Percentiles rank a stretch among this genome's conserved stretches.
Conservation (phyloP, 2,329 filamentous ascomycete species). For the Elsinoe fawcettii region DNA sequence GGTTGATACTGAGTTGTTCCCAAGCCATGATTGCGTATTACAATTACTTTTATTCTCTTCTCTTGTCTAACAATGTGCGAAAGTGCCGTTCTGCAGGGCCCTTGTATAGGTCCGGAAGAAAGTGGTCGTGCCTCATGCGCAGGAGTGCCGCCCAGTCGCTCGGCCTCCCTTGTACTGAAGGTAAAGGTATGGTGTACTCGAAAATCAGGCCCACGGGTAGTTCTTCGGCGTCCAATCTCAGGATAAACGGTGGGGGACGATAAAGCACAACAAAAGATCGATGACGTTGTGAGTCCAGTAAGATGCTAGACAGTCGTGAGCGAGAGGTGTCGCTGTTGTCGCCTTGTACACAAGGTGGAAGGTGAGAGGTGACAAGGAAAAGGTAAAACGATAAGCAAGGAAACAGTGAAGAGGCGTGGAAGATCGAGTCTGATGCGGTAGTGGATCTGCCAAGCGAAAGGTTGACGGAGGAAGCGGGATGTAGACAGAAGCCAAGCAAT, state of each 20-base stretch:
- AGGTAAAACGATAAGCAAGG: background rate
- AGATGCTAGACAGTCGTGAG: background rate
- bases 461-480: slow-evolving; percentile 3
- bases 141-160: slow-evolving; percentile 11
- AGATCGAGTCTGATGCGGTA: slow-evolving; percentile 4
- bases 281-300: background rate
- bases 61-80: background rate
- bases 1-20: slow-evolving; percentile 77
- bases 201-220: background rate
- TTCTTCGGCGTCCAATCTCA: background rate
- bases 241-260: background rate
- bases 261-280: slow-evolving; percentile 3
- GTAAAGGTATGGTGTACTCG: background rate
- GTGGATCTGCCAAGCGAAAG: slow-evolving; percentile 6
- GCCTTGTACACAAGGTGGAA: background rate
- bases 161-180: background rate
- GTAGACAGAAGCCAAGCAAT: background rate
- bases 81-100: background rate
- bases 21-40: slow-evolving; percentile 54
- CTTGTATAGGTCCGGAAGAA: background rate
- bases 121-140: background rate
- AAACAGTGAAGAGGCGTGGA: background rate
- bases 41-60: background rate
- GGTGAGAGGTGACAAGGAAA: background rate
- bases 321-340: background rate